Base-by-base conservation (phyloP, 495 filamentous ascomycete genomes). In the Terfezia claveryi region DNA sequence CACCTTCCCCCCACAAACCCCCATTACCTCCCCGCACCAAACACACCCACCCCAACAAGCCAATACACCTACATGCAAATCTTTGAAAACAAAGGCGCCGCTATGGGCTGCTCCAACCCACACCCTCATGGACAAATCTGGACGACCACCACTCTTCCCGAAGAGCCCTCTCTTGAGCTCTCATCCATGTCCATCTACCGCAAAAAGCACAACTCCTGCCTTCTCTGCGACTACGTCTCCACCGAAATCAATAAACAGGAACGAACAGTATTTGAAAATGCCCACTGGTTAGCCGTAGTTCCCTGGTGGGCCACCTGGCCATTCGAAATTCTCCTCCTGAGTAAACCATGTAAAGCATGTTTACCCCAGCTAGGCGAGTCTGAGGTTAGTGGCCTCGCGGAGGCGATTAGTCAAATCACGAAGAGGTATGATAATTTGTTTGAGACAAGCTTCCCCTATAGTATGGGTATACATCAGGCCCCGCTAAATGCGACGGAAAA, bases 251-350 rank as follows among this genome's bases (percentile, higher is more conserved):
- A 77, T 58, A 91, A 93, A 68, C 64, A 77, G 56, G 87, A 95
- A 66, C 76, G 91, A 10, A 74, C 93, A 14, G 86, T 98, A 2
- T 88, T 83, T 60, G 79, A 86, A 64, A 96, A 98, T 65, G 75
- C 70, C 12, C 73, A 70, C 0, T 96, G 95, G 68, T 65, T 93
- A 23, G 82, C 86, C 0, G 74, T 94, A 20, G 92, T 86, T 63
- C 91, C 91, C 0, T 98, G 88, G 87, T 98, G 91, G 91, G 91
- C 83, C 0, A 74, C 82, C 16, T 98, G 91, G 91, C 91, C 91
- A 0, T 98, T 94, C 58, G 91, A 98, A 71, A 82, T 91, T 51
- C 83, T 98, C 77, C 78, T 98, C 56, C 73, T 96, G 52, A 75
- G 81, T 58, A 87, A 83, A 67, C 73, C 75, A 50, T 85, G 94